Base-by-base conservation (phyloP, 2,329 filamentous ascomycete species). In the Ophiobolus disseminans region DNA sequence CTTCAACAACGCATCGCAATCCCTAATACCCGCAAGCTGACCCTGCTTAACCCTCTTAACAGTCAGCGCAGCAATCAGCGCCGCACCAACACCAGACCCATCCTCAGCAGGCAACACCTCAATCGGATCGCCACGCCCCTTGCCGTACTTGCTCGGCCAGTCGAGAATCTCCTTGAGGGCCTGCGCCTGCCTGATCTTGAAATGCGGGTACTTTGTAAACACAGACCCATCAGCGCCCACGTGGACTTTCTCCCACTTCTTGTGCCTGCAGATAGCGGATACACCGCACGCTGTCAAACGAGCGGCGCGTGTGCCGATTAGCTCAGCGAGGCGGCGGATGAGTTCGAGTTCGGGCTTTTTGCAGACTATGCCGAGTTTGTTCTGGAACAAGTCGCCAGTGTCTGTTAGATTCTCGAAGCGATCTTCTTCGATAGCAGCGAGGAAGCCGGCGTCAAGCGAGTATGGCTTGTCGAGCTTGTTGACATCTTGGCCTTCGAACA, bases 171-270 rank as follows among this genome's bases (percentile, higher is more conserved):
- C 94, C 45, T 90, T 86, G 43, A 99, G 83, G 21, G 94, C 94
- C 73, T 87, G 82, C 11, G 94, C 93, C 46, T 93, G 92, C 45
- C 94, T 88, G 48, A 86, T 85, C 82, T 97, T 97, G 84, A 99
- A 99, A 77, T 96, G 89, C 10, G 94, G 94, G 78, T 99, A 99
- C 75, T 97, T 97, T 82, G 96, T 97, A 80, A 99, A 99, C 45
- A 99, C 93, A 14, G 90, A 96, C 28, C 94, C 94, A 70, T 99
- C 94, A 41, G 94, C 94, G 65, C 94, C 94, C 32, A 99, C 94
- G 74, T 97, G 94, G 79, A 90, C 96, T 28, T 84, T 82, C 68
- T 88, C 78, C 75, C 92, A 93, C 61, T 85, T 83, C 84, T 97
- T 97, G 86, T 97, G 97, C 78, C 88, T 95, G 83, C 89, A 91